Evolutionary conservation across 2,329 filamentous ascomycete genomes (phyloP).

Genomic region (Pseudocercospora vitis): DNA sequence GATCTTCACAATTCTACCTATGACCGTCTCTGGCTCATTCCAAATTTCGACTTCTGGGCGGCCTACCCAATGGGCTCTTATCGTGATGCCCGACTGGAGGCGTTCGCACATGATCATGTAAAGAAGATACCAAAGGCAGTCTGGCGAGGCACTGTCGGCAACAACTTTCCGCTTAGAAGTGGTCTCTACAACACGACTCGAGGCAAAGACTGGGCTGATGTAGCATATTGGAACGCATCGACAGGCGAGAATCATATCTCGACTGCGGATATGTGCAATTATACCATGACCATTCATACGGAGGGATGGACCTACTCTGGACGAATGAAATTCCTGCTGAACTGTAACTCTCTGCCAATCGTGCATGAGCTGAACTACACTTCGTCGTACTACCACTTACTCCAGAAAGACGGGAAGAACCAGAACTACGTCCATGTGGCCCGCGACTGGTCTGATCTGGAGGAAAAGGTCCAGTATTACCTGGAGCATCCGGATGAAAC

Average conservation of each 20-base stretch:
- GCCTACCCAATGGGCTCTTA: slow-evolving; percentile 35
- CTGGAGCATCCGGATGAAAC: slow-evolving; percentile 27
- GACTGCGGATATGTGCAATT: slow-evolving; percentile 31
- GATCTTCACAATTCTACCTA: slow-evolving; percentile 31
- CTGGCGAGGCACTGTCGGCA: slow-evolving; percentile 28
- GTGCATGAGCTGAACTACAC: slow-evolving; percentile 33
- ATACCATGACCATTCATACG: slow-evolving; percentile 33
- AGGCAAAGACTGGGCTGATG: slow-evolving; percentile 40
- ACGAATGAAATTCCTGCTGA: slow-evolving; percentile 33
- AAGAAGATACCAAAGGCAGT: slow-evolving; percentile 31
- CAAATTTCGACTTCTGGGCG: slow-evolving; percentile 52
- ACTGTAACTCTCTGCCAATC: slow-evolving; percentile 33
- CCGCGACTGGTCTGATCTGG: slow-evolving; percentile 32
- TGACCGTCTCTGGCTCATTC: slow-evolving; percentile 51
- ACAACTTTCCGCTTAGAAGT: slow-evolving; percentile 28
- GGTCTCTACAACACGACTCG: slow-evolving; percentile 32
- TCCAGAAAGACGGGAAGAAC: slow-evolving; percentile 25
- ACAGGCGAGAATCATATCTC: slow-evolving; percentile 16
- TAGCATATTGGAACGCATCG: slow-evolving; percentile 26
- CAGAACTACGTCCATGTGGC: slow-evolving; percentile 35
- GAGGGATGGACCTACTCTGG: slow-evolving; percentile 35
- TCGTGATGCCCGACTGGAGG: slow-evolving; percentile 26
- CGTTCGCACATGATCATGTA: slow-evolving; percentile 22
- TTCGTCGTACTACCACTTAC: slow-evolving; percentile 31
- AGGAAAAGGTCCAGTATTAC: slow-evolving; percentile 30